phyloP scores from a whole-genome alignment of 768 basidiomycete species.

The Mycena olivaceomarginata region DNA sequence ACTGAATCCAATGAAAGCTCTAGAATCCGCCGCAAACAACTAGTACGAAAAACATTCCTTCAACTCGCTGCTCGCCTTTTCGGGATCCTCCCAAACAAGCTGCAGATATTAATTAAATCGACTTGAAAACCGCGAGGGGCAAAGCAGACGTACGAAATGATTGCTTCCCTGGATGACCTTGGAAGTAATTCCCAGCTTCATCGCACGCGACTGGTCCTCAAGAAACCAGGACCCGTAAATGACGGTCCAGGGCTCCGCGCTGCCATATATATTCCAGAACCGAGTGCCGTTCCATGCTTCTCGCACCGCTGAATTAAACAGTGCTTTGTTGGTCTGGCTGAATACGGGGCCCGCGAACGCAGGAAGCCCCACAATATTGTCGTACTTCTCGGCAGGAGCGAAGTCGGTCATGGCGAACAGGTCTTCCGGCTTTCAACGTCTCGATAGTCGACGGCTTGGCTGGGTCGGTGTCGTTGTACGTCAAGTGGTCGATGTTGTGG shows the following conservation, averaged over 20 bases:
- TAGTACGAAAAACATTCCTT: constrained; percentile 33
- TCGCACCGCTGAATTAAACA: constrained; percentile 40
- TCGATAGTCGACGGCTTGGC: constrained; percentile 28
- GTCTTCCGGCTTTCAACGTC: constrained; percentile 26
- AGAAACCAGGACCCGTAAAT: constrained; percentile 45
- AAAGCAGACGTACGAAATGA: constrained; percentile 49
- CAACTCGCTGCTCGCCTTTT: constrained; percentile 31
- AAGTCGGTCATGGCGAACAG: constrained; percentile 34
- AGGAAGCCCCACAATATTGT: constrained; percentile 31
- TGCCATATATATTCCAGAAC: constrained; percentile 42
- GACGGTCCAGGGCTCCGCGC: constrained; percentile 35
- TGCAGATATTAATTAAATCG: constrained; percentile 15
- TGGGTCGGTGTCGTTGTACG: constrained; percentile 25
- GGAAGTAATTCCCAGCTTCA: constrained; percentile 36
- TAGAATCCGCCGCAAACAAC: background rate
- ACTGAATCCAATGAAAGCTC: background rate
- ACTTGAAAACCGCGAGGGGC: background rate
- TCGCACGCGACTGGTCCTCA: constrained; percentile 40
- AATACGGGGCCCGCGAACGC: constrained; percentile 13
- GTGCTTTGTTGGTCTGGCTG: constrained; percentile 29
- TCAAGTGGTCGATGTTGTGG: constrained; percentile 30
- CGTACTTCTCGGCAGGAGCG: constrained; percentile 41
- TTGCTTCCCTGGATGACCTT: constrained; percentile 42
- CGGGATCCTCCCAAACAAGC: constrained; percentile 47
- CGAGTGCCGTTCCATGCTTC: constrained; percentile 30